Base-by-base conservation (phyloP, 2,329 filamentous ascomycete species). In the Exophiala dermatitidis region DNA sequence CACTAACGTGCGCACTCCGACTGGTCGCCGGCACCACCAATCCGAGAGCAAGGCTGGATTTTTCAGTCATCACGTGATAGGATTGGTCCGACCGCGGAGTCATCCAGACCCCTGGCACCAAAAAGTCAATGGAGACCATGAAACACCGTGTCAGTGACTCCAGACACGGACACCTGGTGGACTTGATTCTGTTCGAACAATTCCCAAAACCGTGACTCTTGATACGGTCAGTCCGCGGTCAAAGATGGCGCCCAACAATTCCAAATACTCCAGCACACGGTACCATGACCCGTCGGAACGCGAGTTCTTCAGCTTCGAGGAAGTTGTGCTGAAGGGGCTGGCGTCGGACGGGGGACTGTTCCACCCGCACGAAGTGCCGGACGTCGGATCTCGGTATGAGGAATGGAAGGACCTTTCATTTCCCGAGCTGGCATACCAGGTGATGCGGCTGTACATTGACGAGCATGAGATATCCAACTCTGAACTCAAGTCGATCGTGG, bases 391-490 rank as follows among this genome's bases (percentile, higher is more conserved):
- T 53, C 75, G 83, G 67, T 87, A 84, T 83, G 74, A 85, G 64
- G 77, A 77, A 34, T 95, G 90, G 90, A 80, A 83, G 64, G 79
- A 89, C 65, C 79, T 89, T 59, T 83, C 84, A 41, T 95, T 90
- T 72, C 73, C 84, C 65, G 86, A 95, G 33, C 78, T 96, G 49
- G 90, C 90, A 51, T 87, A 85, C 71, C 79, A 90, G 68, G 84
- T 97, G 68, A 82, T 96, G 69, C 87, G 83, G 46, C 82, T 95
- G 48, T 97, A 93, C 74, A 89, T 97, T 65, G 90, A 90, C 0
- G 72, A 81, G 32, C 75, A 80, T 51, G 91, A 97, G 72, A 94
- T 97, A 56, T 88, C 90, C 7, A 66, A 82, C 30, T 74, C 79
- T 53, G 90, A 95, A 65, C 79, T 98, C 37, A 88, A 86, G 69